phyloP scores from a whole-genome alignment of 2,329 filamentous ascomycete genomes.

The Colletotrichum sp. region DNA sequence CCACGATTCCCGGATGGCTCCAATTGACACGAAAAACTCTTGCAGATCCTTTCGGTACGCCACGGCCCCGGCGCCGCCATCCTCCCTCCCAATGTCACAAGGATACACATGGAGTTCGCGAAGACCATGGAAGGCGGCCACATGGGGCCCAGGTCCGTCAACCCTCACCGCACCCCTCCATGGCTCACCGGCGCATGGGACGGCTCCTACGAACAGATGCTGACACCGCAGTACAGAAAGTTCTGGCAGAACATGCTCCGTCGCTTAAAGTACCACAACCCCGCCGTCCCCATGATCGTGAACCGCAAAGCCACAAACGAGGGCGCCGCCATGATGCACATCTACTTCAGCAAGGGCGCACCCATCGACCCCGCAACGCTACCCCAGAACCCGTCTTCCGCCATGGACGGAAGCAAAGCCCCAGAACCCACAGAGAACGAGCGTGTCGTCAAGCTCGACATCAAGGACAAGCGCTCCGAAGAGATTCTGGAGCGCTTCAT shows the following conservation, averaged over 20 bases:
- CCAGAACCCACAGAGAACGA: slow-evolving; percentile 52
- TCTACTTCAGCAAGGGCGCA: slow-evolving; percentile 61
- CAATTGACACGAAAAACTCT: slow-evolving; percentile 30
- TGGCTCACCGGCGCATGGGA: background rate
- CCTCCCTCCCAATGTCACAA: slow-evolving; percentile 76
- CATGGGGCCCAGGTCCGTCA: slow-evolving; percentile 71
- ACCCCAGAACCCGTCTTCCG: slow-evolving; percentile 53
- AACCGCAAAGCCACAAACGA: slow-evolving; percentile 67
- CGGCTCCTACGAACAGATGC: slow-evolving; percentile 21
- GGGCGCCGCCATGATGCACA: slow-evolving; percentile 64
- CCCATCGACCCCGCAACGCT: slow-evolving; percentile 32
- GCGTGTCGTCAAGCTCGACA: slow-evolving; percentile 61
- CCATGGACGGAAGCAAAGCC: slow-evolving; percentile 51
- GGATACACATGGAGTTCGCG: slow-evolving; percentile 78
- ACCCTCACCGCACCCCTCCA: background rate
- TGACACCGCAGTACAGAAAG: slow-evolving; percentile 60
- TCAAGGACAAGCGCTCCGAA: slow-evolving; percentile 65
- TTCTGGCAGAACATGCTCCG: slow-evolving; percentile 88
- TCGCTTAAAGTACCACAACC: slow-evolving; percentile 94
- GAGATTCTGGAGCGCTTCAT: slow-evolving; percentile 70
- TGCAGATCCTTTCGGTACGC: slow-evolving; percentile 75
- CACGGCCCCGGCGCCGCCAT: slow-evolving; percentile 84
- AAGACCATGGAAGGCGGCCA: slow-evolving; percentile 68
- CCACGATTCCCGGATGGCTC: background rate
- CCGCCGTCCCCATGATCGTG: slow-evolving; percentile 81